Percentiles rank a stretch among this genome's conserved stretches.
Evolutionary conservation across 139 green algal species (phyloP).

Genomic region (Diplosphaera chodatii): DNA sequence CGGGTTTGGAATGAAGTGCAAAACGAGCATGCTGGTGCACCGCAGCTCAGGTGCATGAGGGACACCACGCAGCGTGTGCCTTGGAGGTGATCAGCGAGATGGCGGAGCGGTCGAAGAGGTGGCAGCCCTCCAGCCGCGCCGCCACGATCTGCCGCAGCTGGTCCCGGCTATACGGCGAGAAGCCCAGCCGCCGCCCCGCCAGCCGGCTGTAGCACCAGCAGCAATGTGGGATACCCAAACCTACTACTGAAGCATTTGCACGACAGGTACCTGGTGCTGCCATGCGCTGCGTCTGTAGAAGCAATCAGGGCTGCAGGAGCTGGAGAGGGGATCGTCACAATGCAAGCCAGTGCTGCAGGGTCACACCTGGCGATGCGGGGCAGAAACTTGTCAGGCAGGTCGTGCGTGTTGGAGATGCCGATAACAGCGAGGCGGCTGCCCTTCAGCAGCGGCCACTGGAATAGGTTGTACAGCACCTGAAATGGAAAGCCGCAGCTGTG

Average conservation of each 20-base stretch:
- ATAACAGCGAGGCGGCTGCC: constrained; percentile 73
- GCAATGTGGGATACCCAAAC: no score
- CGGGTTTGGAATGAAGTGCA: no score
- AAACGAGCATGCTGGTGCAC: no score
- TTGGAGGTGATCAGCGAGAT: constrained; percentile 46
- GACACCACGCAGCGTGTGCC: no score
- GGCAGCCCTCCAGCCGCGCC: constrained; percentile 45
- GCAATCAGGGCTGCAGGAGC: no score
- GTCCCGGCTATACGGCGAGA: constrained; percentile 67
- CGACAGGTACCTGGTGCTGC: no score
- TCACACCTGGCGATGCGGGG: constrained; percentile 70
- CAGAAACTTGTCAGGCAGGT: constrained; percentile 91
- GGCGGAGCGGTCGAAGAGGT: constrained; percentile 35
- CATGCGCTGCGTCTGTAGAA: no score
- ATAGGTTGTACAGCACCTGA: constrained; percentile 97
- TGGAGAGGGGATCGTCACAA: no score
- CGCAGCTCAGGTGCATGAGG: no score
- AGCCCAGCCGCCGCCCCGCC: constrained; percentile 56
- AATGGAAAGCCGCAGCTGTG: not conserved
- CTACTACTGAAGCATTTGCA: no score
- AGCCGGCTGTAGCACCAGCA: constrained; percentile 47
- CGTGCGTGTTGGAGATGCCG: constrained; percentile 96
- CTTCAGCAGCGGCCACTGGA: constrained; percentile 81
- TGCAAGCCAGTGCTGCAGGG: no score
- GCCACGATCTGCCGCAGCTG: constrained; percentile 74